Evolutionary conservation across 495 filamentous ascomycete species (phyloP), one percentile per base, ranked within the genome.

Genomic region (Parachaetomium inaequale): DNA sequence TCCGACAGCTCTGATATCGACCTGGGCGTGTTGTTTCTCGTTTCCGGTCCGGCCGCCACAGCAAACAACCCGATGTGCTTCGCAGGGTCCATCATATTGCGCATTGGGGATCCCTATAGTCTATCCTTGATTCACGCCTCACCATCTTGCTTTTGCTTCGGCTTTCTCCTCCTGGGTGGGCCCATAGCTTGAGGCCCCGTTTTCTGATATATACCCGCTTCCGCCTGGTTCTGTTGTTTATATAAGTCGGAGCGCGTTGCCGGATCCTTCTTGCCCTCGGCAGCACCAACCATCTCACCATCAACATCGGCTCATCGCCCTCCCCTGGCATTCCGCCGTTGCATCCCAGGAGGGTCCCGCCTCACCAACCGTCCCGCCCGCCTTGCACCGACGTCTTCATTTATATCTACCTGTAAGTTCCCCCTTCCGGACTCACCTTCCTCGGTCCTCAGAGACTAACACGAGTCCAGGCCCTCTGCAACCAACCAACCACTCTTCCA

Each of bases 131-230:
- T 53, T 42, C 47, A 58, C 55, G 19, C 59, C 50, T 42, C 65
- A 46, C 57, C 42, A 17, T 19, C 53, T 57, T 56, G 45, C 55
- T 64, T 51, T 53, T 59, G 34, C 59, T 31, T 58, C 61, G 36
- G 32, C 36, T 25, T 42, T 50, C 32, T 55, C 45, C 15, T 63
- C 59, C 29, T 51, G 26, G 63, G 55, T 64, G 58, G 61, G 46
- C 34, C 61, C 58, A 45, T 66, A 64, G 29, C 17, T n/a, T 2
- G 25, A 36, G 29, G 43, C 28, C 31, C 40, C 34, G 15, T 46
- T 29, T 55, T 52, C 52, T 63, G 58, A 59, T 64, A 70, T 67
- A 67, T n/a, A n/a, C 55, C 63, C 68, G 46, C 47, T 28, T 59
- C 61, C 43, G 19, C 34, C 34, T 46, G 38, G 15, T 45, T 46